phyloP scores from a whole-genome alignment of 129 eudicot genomes.

The Chrysanthemum seticuspe region DNA sequence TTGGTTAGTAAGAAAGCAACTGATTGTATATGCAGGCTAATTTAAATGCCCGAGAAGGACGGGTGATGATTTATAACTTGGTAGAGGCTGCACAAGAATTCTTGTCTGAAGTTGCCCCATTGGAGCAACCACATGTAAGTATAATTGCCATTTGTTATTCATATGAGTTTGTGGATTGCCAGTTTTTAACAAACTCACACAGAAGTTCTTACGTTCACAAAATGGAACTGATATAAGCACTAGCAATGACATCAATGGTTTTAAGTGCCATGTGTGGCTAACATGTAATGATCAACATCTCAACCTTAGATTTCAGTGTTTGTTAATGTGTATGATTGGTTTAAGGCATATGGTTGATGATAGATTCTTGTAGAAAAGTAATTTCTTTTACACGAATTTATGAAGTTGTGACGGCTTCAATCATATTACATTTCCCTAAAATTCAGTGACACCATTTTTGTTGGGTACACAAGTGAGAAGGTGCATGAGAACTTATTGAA shows the following conservation, averaged over 20 bases:
- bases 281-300: neutral
- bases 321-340: conserved; percentile 4
- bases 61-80: conserved; percentile 94
- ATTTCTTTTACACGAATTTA: neutral
- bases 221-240: neutral
- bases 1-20: conserved; percentile 12
- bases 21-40: conserved; percentile 58
- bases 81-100: conserved; percentile 99
- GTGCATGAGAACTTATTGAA: neutral
- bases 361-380: conserved; percentile 1
- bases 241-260: conserved; percentile 1
- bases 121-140: conserved; percentile 40
- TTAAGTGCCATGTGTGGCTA: conserved; percentile 2
- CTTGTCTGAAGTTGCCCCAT: conserved; percentile 81
- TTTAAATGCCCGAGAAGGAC: conserved; percentile 97
- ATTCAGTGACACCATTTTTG: conserved; percentile 4
- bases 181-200: conserved; percentile 11
- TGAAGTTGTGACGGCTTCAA: too few relatives aligned
- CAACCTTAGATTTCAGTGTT: neutral
- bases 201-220: conserved; percentile 2
- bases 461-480: conserved; percentile 10
- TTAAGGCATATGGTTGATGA: conserved; percentile 12
- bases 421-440: neutral
- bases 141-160: conserved; percentile 23
- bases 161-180: conserved; percentile 13